phyloP scores from a whole-genome alignment of 257 asterid genomes.

The Craterostigma plantagineum region DNA sequence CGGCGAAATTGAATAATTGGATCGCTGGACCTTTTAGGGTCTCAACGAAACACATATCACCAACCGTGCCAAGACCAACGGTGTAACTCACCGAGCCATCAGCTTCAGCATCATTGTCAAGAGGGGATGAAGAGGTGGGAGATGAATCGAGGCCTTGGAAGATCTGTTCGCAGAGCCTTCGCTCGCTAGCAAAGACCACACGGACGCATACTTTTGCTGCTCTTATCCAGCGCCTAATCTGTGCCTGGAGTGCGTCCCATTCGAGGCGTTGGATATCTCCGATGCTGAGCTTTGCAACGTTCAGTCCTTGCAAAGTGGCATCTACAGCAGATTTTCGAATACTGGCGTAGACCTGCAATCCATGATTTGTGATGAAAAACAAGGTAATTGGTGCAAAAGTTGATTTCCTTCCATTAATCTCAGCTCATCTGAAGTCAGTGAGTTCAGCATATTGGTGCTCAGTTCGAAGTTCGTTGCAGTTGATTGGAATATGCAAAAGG shows the following conservation, averaged over 20 bases:
- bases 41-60: slow-evolving; percentile 64
- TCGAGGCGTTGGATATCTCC: slow-evolving; percentile 82
- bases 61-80: slow-evolving; percentile 4
- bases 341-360: slow-evolving; percentile 44
- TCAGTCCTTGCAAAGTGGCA: slow-evolving; percentile 32
- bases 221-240: slow-evolving; percentile 76
- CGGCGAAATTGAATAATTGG: slow-evolving; percentile 73
- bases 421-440: too few species aligned
- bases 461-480: too few species aligned
- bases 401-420: too few species aligned
- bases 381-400: too few species aligned
- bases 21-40: slow-evolving; percentile 74
- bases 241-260: slow-evolving; percentile 64
- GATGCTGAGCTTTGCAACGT: slow-evolving; percentile 56
- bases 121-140: too few species aligned
- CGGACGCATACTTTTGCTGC: slow-evolving; percentile 59
- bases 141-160: slow-evolving; percentile 43
- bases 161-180: slow-evolving; percentile 58
- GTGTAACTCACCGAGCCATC: too few species aligned
- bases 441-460: too few species aligned
- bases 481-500: too few species aligned
- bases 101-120: too few species aligned
- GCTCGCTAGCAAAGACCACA: slow-evolving; percentile 63
- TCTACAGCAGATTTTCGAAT: slow-evolving; percentile 57
- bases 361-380: too few species aligned